Evolutionary conservation across 1,139 yeast genomes (phyloP).

Genomic region (Meyerozyma carpophila): DNA sequence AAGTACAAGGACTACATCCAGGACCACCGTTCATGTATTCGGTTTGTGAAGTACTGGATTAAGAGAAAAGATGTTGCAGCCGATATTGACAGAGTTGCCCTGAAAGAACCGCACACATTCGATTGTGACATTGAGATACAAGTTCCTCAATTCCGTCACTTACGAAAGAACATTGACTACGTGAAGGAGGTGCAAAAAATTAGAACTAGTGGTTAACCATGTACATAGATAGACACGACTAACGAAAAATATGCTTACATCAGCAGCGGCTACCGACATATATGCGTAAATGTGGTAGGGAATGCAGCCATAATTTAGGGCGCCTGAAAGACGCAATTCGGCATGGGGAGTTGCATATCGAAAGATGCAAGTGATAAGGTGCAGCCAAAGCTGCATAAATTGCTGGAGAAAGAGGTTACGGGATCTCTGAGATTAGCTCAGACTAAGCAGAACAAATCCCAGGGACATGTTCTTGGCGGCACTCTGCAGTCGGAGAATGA

Average conservation of each 20-base stretch:
- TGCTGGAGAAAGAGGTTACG: background rate
- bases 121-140: constrained; percentile 15
- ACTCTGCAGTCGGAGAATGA: constrained; percentile 1
- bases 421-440: background rate
- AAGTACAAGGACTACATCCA: constrained; percentile 43
- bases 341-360: background rate
- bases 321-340: background rate
- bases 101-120: constrained; percentile 15
- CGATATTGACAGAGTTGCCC: constrained; percentile 17
- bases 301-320: background rate
- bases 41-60: constrained; percentile 32
- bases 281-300: background rate
- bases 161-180: constrained; percentile 28
- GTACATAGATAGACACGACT: background rate
- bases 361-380: background rate
- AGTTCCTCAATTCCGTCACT: constrained; percentile 22
- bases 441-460: background rate
- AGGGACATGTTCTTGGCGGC: background rate
- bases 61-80: constrained; percentile 18
- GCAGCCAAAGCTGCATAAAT: background rate
- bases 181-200: background rate
- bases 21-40: constrained; percentile 25
- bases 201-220: background rate
- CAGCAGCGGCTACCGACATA: background rate
- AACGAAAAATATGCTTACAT: background rate